Conservation (phyloP, 352 stramenopile species). For the Phytophthora multivora region DNA sequence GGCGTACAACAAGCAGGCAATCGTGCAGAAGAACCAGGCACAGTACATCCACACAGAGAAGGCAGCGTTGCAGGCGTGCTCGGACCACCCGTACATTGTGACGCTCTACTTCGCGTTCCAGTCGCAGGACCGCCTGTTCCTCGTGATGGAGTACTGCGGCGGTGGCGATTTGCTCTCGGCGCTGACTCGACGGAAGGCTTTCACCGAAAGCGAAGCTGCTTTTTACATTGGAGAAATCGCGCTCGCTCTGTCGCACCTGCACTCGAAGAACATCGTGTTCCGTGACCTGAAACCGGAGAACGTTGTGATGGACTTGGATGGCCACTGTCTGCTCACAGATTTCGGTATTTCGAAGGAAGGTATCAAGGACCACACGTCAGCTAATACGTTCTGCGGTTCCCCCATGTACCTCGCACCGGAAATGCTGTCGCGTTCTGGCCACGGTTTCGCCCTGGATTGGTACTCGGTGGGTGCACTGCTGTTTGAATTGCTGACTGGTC, state of each 20-base stretch:
- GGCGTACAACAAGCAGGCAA: conserved; percentile 89
- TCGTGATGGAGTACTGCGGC: conserved; percentile 89
- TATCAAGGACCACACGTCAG: conserved; percentile 85
- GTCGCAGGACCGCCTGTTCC: conserved; percentile 79
- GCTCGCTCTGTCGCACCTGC: conserved; percentile 78
- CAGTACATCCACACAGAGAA: conserved; percentile 90
- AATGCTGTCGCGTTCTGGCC: conserved; percentile 80
- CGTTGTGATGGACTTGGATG: conserved; percentile 86
- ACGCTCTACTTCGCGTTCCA: conserved; percentile 87
- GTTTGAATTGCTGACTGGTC: conserved; percentile 83
- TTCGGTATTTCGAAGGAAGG: conserved; percentile 90
- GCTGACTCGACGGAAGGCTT: conserved; percentile 78
- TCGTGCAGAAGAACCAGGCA: conserved; percentile 89
- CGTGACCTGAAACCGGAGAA: conserved; percentile 89
- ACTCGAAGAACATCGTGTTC: conserved; percentile 90
- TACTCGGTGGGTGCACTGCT: conserved; percentile 82
- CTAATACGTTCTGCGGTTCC: conserved; percentile 88
- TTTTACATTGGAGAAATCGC: conserved; percentile 90
- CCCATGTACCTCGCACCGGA: conserved; percentile 87
- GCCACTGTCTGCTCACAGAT: conserved; percentile 81
- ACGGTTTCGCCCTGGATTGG: conserved; percentile 87
- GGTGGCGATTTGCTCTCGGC: conserved; percentile 80
- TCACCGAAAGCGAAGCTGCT: conserved; percentile 74
- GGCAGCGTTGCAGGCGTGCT: conserved; percentile 78
- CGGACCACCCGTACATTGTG: conserved; percentile 88